These are phyloP conservation scores for Cicer yamashitae DNA, from an alignment of 306 rosid genomes.

Conservation along the genomic window DNA sequence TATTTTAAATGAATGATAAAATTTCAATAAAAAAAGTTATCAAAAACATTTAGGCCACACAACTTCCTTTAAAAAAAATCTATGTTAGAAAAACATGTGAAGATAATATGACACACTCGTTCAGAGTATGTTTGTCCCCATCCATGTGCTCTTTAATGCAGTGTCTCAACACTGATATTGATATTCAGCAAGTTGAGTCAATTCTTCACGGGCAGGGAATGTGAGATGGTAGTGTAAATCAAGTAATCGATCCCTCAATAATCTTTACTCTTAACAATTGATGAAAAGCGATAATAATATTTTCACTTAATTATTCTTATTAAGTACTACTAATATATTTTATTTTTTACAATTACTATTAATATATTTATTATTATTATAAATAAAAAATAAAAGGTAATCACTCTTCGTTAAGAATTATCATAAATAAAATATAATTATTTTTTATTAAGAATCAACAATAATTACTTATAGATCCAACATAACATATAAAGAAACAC, in stretches of 20 bases:
- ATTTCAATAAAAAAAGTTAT: not conserved
- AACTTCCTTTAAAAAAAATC: not conserved
- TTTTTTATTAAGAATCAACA: no score
- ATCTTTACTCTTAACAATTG: not conserved
- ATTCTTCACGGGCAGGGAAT: constrained; percentile 13
- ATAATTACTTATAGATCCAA: no score
- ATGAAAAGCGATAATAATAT: no score
- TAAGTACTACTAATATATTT: no score
- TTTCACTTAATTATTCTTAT: no score
- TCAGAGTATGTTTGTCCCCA: not conserved
- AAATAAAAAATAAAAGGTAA: no score
- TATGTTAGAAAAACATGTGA: not conserved
- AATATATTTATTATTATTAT: no score
- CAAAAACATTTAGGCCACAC: not conserved
- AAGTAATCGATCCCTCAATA: not conserved
- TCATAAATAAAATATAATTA: no score
- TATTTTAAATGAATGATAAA: not conserved
- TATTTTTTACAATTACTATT: no score
- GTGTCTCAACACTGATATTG: not conserved
- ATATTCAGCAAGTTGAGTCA: not conserved
- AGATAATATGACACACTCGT: not conserved
- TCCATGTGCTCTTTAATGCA: constrained; percentile 2
- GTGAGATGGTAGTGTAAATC: not conserved
- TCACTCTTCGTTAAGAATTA: no score
- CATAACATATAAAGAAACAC: no score